Base-by-base conservation (phyloP, 2,329 filamentous ascomycete species). In the Rutstroemia sp. region DNA sequence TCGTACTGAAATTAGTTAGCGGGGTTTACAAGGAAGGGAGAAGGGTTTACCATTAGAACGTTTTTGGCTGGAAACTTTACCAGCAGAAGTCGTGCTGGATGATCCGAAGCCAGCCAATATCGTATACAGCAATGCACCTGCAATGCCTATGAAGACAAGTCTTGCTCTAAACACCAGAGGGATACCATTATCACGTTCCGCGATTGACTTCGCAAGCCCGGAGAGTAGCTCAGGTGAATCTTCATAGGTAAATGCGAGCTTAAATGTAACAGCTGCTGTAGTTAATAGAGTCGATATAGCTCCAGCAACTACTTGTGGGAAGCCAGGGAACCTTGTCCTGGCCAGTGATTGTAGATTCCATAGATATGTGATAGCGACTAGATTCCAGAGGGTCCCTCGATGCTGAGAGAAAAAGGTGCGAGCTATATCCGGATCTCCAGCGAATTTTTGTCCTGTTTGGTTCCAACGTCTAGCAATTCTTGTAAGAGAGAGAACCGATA, bases 401-500 rank as follows among this genome's bases (percentile, higher is more conserved):
- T 89, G 79, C 0, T 78, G 74, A 16, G 79, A 74, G 54, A 95
- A 75, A 66, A 89, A 87, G 5, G 72, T 75, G 58, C 87, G 89
- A 60, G 88, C 88, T 47, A 97, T 88, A 66, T 97, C 94, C 25
- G 90, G 83, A 41, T 86, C 87, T n/a, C 92, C 92, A 1, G 94
- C 87, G 65, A 90, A 92, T 70, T 99, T 99, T 68, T 97, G 92
- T 4, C 94, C 94, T 0, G 94, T 97, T 70, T 97, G 94, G 67
- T 97, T 97, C 92, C 92, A 99, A 56, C 87, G 81, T 45, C 89
- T 77, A 39, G 84, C 74, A 2, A 95, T 65, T 38, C 92, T 81
- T 53, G 89, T 79, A 7, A 82, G 72, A 1, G 78, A 65, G 7
- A 92, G 75, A 0, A 88, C 75, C 34, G 78, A 64, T 14, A 80